Evolutionary conservation across 192 early-diverging fungal species (phyloP).

Genomic region (Linnemannia schmuckeri): DNA sequence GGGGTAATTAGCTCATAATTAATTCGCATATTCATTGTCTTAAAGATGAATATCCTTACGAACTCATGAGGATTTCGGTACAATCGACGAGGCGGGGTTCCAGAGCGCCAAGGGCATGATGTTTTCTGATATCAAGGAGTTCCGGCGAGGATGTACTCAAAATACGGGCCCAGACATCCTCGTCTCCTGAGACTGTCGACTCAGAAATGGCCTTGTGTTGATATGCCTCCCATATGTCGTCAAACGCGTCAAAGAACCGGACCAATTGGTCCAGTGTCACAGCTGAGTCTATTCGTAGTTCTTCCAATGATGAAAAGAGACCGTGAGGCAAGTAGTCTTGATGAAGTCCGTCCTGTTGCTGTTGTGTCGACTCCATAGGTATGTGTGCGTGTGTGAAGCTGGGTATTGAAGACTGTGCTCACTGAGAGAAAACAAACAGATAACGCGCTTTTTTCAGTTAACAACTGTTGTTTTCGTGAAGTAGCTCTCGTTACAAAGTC

Average conservation of each 20-base stretch:
- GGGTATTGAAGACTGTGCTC: background rate
- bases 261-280: background rate
- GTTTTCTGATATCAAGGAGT: background rate
- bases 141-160: background rate
- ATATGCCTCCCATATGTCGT: background rate
- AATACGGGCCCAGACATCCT: background rate
- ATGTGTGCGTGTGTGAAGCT: background rate
- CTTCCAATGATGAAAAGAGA: background rate
- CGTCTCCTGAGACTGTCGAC: background rate
- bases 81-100: background rate
- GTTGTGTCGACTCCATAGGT: background rate
- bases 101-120: background rate
- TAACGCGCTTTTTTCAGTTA: background rate
- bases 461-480: background rate
- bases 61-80: background rate
- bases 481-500: background rate
- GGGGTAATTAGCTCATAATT: background rate
- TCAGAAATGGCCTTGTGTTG: background rate
- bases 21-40: no score
- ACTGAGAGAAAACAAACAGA: background rate
- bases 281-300: background rate
- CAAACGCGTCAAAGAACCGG: background rate
- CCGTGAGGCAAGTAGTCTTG: background rate
- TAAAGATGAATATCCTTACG: background rate
- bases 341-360: background rate